Conservation (phyloP, 2,329 filamentous ascomycete species). For the Dothideomycetidae sp. region DNA sequence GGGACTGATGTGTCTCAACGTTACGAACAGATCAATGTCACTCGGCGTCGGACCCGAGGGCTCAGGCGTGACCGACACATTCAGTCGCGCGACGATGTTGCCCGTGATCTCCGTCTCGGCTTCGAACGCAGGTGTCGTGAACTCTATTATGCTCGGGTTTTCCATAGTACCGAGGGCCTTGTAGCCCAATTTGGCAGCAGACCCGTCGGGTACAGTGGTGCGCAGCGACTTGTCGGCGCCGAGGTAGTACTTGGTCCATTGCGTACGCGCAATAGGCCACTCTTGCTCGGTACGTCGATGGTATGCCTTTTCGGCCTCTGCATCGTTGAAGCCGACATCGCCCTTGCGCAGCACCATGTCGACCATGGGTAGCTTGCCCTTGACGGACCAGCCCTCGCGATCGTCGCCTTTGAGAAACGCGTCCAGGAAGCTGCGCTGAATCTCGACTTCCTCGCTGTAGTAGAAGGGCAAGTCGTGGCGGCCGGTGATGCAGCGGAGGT, state of each 20-base stretch:
- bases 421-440: slow-evolving; percentile 52
- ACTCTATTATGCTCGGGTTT: slow-evolving; percentile 40
- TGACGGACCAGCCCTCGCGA: slow-evolving; percentile 40
- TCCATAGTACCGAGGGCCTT: slow-evolving; percentile 43
- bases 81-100: slow-evolving; percentile 48
- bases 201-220: slow-evolving; percentile 18
- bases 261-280: slow-evolving; percentile 52
- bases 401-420: slow-evolving; percentile 56
- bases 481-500: slow-evolving; percentile 52
- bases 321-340: slow-evolving; percentile 49
- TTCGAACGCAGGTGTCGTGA: slow-evolving; percentile 42
- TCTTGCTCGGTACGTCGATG: slow-evolving; percentile 40
- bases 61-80: slow-evolving; percentile 39
- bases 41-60: slow-evolving; percentile 27
- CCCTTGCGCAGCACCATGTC: slow-evolving; percentile 48
- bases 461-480: slow-evolving; percentile 59
- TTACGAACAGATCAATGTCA: slow-evolving; percentile 51
- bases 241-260: slow-evolving; percentile 48
- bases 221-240: slow-evolving; percentile 32
- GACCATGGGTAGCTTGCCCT: slow-evolving; percentile 45
- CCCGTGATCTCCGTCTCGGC: slow-evolving; percentile 54
- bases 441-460: slow-evolving; percentile 50
- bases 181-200: slow-evolving; percentile 37
- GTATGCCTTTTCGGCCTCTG: slow-evolving; percentile 40
- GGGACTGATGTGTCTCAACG: slow-evolving; percentile 43